These are phyloP conservation scores for Meyerozyma elateridarum DNA, from an alignment of 1,139 yeast species.

Conservation along the genomic window DNA sequence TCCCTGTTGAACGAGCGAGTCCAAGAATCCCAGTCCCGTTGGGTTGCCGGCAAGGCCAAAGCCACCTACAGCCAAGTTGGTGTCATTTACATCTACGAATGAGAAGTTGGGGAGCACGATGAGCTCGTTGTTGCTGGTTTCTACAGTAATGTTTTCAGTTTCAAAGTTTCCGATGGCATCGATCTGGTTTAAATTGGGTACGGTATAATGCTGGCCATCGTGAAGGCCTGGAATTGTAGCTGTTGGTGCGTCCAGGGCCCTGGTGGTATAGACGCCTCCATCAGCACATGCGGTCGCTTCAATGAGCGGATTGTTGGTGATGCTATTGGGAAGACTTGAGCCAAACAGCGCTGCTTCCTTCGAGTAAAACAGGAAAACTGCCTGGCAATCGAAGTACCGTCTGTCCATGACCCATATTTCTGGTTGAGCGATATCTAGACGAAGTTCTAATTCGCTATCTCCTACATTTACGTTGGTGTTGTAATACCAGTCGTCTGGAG, in stretches of 20 bases:
- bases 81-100: conserved; percentile 22
- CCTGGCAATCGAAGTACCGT: conserved; percentile 20
- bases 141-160: conserved; percentile 21
- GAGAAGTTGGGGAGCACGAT: conserved; percentile 21
- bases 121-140: conserved; percentile 11
- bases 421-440: conserved; percentile 32
- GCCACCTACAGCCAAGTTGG: conserved; percentile 38
- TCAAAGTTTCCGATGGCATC: conserved; percentile 24
- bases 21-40: conserved; percentile 39
- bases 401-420: conserved; percentile 35
- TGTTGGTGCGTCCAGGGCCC: conserved; percentile 5
- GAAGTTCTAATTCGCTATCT: conserved; percentile 16
- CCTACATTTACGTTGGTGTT: conserved; percentile 9
- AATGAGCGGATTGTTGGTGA: conserved; percentile 19
- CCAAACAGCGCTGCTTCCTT: conserved; percentile 13
- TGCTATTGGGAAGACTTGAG: conserved; percentile 13
- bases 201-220: conserved; percentile 15
- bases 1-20: conserved; percentile 24
- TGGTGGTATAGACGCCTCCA: conserved; percentile 21
- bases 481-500: conserved; percentile 7
- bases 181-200: conserved; percentile 28
- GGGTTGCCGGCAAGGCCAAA: conserved; percentile 52
- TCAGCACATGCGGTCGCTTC: conserved; percentile 24
- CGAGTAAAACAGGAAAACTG: conserved; percentile 18
- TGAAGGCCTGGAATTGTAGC: conserved; percentile 11